Evolutionary conservation across 106 monocot genomes (phyloP).

Genomic region (Phalaenopsis aphrodite): DNA sequence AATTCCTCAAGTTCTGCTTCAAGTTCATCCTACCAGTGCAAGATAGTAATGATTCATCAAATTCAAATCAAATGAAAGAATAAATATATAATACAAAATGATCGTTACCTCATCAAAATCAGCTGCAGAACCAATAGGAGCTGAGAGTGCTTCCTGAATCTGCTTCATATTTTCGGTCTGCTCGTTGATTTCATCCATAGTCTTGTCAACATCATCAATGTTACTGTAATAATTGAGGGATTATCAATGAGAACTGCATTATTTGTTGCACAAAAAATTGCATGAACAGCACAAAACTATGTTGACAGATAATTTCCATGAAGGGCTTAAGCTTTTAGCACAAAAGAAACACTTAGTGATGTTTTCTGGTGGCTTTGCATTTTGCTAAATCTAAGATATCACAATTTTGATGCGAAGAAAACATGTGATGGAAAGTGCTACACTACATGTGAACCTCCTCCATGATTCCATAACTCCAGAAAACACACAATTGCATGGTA

Average conservation of each 20-base stretch:
- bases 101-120: constrained; percentile 57
- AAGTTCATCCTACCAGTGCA: constrained; percentile 51
- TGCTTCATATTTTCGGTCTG: constrained; percentile 71
- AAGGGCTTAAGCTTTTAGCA: not conserved
- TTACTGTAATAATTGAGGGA: constrained; percentile 28
- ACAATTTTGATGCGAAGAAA: not conserved
- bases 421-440: not conserved
- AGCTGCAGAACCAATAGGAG: constrained; percentile 54
- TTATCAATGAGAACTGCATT: constrained; percentile 1
- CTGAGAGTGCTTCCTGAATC: constrained; percentile 53
- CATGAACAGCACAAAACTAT: constrained; percentile 2
- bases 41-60: not conserved
- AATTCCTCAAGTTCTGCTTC: constrained; percentile 69
- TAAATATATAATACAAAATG: not conserved
- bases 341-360: not conserved
- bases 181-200: constrained; percentile 73
- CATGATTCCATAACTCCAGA: not conserved
- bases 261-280: not conserved
- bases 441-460: not conserved
- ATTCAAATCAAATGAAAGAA: not conserved
- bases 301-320: not conserved
- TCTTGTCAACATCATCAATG: constrained; percentile 70
- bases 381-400: not conserved
- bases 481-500: not conserved
- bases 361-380: not conserved